Conservation (phyloP, 2,329 filamentous ascomycete species). For the Spiromastix sp. region DNA sequence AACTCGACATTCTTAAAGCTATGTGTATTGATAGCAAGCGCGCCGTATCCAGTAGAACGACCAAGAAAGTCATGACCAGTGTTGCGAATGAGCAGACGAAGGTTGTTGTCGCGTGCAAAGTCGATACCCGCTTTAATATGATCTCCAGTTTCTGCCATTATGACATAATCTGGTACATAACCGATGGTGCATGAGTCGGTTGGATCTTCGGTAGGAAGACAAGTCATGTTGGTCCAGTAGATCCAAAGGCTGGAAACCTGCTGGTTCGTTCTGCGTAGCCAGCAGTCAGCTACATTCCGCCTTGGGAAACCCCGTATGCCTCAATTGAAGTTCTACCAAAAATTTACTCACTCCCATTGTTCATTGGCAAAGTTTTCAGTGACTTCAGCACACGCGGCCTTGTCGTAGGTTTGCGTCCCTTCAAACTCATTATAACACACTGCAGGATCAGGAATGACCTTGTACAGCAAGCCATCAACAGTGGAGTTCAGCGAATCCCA, state of each 20-base stretch:
- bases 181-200: background rate
- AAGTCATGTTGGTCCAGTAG: background rate
- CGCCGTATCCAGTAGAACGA: conserved; percentile 1
- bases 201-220: background rate
- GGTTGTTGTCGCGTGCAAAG: background rate
- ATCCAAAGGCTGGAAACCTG: background rate
- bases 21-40: conserved; percentile 2
- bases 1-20: conserved; percentile 2
- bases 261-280: conserved; percentile 1
- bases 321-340: background rate
- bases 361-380: background rate
- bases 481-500: conserved; percentile 45
- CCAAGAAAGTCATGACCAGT: conserved; percentile 4
- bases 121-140: conserved; percentile 1
- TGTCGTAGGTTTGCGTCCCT: background rate
- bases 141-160: background rate
- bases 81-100: conserved; percentile 1
- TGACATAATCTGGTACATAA: background rate
- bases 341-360: background rate
- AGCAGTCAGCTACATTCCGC: no score
- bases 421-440: conserved; percentile 1
- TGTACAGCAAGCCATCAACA: conserved; percentile 35
- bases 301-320: no score
- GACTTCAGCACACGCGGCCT: background rate
- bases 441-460: conserved; percentile 1